Evolutionary conservation across 2,329 filamentous ascomycete genomes (phyloP).

Genomic region (Macrophomina pseudophaseolina): DNA sequence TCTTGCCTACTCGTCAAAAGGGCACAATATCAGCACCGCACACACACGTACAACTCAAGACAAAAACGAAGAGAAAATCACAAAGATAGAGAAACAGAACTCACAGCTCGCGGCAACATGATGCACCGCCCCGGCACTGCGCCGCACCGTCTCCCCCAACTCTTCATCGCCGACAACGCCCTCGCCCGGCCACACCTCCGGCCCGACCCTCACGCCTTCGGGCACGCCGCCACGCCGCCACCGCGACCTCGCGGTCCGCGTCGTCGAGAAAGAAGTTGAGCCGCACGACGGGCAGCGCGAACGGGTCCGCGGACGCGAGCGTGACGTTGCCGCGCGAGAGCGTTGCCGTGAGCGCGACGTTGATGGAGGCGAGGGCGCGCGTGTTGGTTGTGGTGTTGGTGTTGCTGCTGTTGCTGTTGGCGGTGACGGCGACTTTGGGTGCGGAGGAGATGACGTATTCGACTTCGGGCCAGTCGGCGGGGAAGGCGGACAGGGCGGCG

Average conservation of each 20-base stretch:
- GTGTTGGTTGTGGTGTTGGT: too few species aligned
- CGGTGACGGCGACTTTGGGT: neutral
- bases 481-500: conserved; percentile 2
- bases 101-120: neutral
- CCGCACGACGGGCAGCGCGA: conserved; percentile 34
- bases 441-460: neutral
- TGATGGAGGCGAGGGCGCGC: conserved; percentile 31
- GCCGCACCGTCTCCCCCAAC: neutral
- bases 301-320: conserved; percentile 32
- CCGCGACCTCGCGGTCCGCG: conserved; percentile 33
- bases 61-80: neutral
- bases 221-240: conserved; percentile 30
- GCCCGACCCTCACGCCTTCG: neutral
- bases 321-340: conserved; percentile 38
- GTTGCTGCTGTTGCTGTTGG: conserved; percentile 26
- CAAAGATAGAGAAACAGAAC: neutral
- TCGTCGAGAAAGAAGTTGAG: conserved; percentile 34
- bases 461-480: conserved; percentile 17
- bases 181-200: neutral
- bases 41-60: too few species aligned
- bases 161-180: neutral
- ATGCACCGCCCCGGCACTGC: neutral
- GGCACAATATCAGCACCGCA: too few species aligned
- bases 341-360: conserved; percentile 34
- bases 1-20: conserved; percentile 11